Conservation (phyloP, 306 rosid species). For the Prunus dulcis region DNA sequence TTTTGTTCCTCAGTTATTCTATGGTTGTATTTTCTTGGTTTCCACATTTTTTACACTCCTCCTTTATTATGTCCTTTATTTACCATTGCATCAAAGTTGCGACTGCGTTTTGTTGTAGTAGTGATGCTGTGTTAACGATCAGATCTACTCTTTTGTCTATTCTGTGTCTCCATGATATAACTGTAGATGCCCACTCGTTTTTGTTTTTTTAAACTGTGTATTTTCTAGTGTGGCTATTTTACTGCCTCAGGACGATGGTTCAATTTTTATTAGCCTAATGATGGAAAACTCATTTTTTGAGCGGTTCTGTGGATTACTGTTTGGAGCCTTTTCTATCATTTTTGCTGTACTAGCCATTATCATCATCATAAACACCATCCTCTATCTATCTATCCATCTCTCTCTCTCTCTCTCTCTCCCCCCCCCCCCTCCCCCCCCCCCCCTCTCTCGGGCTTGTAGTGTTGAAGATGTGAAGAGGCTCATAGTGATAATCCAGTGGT, state of each 20-base stretch:
- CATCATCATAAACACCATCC: not conserved
- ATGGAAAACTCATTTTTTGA: constrained; percentile 17
- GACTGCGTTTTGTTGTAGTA: too few relatives aligned
- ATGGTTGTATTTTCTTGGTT: too few relatives aligned
- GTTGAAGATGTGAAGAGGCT: constrained; percentile 15
- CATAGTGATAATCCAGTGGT: not conserved
- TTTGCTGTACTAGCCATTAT: not conserved
- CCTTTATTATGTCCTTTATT: too few relatives aligned
- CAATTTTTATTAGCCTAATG: not conserved
- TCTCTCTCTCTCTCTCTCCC: not conserved
- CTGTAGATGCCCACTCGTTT: too few relatives aligned
- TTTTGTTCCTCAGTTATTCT: not conserved
- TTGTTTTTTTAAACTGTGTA: not conserved
- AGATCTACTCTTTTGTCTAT: not conserved
- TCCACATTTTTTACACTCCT: too few relatives aligned
- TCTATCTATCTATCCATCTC: not conserved
- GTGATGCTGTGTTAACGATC: not conserved
- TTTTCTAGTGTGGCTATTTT: not conserved
- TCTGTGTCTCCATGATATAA: not conserved
- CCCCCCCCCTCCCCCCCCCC: not conserved
- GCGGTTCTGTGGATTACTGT: constrained; percentile 10
- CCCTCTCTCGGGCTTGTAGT: not conserved
- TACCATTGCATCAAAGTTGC: too few relatives aligned
- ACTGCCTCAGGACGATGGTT: not conserved
- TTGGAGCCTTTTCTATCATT: constrained; percentile 1